Evolutionary conservation across 2,329 filamentous ascomycete genomes (phyloP), one percentile per base, ranked within the genome.

Genomic region (Ophiostoma himal-ulmi): DNA sequence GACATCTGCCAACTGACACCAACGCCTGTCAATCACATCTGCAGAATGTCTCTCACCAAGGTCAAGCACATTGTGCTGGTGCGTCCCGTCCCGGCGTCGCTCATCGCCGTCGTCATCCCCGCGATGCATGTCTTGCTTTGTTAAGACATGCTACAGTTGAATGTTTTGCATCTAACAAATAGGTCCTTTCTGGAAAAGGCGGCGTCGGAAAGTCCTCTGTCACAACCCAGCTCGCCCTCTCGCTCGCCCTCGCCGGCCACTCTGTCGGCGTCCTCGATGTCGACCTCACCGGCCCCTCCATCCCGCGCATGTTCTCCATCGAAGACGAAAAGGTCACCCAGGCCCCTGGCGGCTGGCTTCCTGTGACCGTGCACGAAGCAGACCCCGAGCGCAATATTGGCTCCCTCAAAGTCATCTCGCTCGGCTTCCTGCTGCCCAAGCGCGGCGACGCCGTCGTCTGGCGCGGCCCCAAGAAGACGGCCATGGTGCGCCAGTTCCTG

Each of bases 381-480:
- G 81, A 86, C 74, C 76, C 81, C 3, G 76, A 79, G 6, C 77
- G 78, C 37, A 84, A 83, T 2, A 80, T 88, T 34, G 91, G 91
- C 1, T 83, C 88, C 44, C 83, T 94, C 11, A 86, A 88, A 72
- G 95, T 93, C 79, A 97, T 98, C 91, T 97, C 93, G 70, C 84
- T 99, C 1, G 95, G 94, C 2, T 98, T 99, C 76, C 85, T 99
- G 7, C 85, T 99, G 6, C 89, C 90, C 3, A 87, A 89, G 72
- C 85, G 94, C 75, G 92, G 91, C 73, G 93, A 97, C 76, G 94
- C 95, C 0, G 94, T 99, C 0, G 95, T 99, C 54, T 99, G 95
- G 95, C 88, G 95, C 69, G 95, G 95, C 0, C 95, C 95, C 2
- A 99, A 99, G 81, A 99, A 99, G 82, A 99, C 95, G 5, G 95